Evolutionary conservation across 164 flowering plant species (phyloP), one percentile per base, ranked within the genome.

Genomic region (Piper longum): DNA sequence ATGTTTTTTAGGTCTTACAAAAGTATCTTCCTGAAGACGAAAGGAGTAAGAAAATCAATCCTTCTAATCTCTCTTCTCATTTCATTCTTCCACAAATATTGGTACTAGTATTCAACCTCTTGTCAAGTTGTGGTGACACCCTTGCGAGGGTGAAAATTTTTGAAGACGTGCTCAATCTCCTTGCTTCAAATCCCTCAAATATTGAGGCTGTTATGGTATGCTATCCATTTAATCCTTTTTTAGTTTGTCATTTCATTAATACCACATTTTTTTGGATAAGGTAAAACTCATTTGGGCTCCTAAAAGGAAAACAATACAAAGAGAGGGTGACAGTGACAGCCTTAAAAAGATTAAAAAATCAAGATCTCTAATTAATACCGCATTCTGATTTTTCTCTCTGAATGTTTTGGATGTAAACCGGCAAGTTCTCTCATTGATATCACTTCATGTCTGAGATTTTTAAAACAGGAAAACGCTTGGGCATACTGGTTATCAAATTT

Each of bases 191-290:
- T 78, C 81, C 86, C 67, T 85, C 87, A 51, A 95, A 91, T 71
- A 79, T 82, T 67, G 98, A 91, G 74, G 91, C 98, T 76, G 62
- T 95, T 44, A 85, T 95, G 98, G 98, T 95, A 90, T 69, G 55
- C 36, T 18, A 59, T 42, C 26, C n/a, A 61, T 61, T 13, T 42
- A 16, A 48, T 62, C 9, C 14, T 12, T 9, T 2, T 9, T 48
- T 1, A 48, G 12, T 14, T 48, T 48, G 52, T 48, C 52, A 48
- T 48, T 48, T 48, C 36, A 26, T 26, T 26, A 26, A 2, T 26
- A 26, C 36, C 36, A 26, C 36, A 26, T 26, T 26, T 26, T 26
- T 26, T 26, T 26, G 36, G 36, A 26, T 26, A 26, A 26, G 1
- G 36, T 26, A 26, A 26, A 26, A 26, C 36, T 26, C 36, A 26